Conservation (phyloP, 306 rosid genomes). For the Alnus glutinosa region DNA sequence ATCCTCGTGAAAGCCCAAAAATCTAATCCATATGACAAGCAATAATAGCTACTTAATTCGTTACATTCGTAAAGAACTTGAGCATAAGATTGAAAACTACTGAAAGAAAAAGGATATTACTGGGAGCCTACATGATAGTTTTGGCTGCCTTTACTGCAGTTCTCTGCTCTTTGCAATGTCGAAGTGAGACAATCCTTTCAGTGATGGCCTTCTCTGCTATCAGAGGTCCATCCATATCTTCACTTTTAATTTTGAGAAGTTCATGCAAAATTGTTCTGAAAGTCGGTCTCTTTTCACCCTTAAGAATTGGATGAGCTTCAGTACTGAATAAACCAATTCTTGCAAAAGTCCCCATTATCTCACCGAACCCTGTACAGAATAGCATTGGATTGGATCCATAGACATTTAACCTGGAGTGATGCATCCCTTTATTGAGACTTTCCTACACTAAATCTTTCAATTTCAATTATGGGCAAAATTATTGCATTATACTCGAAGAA, state of each 20-base stretch:
- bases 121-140: constrained; percentile 63
- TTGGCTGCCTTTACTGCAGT: constrained; percentile 71
- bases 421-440: background rate
- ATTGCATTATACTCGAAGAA: background rate
- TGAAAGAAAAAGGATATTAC: constrained; percentile 6
- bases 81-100: constrained; percentile 12
- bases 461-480: background rate
- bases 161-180: constrained; percentile 65
- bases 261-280: constrained; percentile 65
- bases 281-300: constrained; percentile 54
- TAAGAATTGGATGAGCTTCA: constrained; percentile 58
- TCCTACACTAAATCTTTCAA: background rate
- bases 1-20: constrained; percentile 76
- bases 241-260: constrained; percentile 48
- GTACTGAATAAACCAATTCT: constrained; percentile 70
- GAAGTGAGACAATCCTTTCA: constrained; percentile 53
- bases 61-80: background rate
- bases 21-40: constrained; percentile 41
- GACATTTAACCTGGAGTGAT: constrained; percentile 13
- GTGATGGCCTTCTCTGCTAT: constrained; percentile 57
- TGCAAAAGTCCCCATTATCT: constrained; percentile 81
- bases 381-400: constrained; percentile 8
- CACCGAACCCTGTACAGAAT: constrained; percentile 60
- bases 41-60: background rate
- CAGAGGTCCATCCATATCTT: constrained; percentile 32